phyloP scores from a whole-genome alignment of 2,329 filamentous ascomycete genomes.

The Xylaria sp. region DNA sequence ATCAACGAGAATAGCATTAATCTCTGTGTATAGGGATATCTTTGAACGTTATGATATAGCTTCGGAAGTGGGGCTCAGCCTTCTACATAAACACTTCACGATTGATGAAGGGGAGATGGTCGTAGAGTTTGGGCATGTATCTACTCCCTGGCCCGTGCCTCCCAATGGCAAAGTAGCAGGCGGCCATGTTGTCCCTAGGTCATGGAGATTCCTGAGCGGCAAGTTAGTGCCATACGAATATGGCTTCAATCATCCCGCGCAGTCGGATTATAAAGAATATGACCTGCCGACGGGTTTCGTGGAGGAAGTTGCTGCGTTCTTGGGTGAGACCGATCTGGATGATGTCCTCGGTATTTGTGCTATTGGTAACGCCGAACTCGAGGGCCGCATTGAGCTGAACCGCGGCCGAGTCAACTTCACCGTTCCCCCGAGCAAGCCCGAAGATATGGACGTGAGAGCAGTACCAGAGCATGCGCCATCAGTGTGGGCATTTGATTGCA shows the following conservation, averaged over 20 bases:
- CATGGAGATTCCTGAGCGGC: slow-evolving; percentile 26
- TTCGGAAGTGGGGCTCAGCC: slow-evolving; percentile 26
- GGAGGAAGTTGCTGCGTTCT: slow-evolving; percentile 25
- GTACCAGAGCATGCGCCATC: slow-evolving; percentile 31
- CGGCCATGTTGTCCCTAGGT: slow-evolving; percentile 30
- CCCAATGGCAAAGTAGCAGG: slow-evolving; percentile 28
- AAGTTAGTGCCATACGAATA: slow-evolving; percentile 28
- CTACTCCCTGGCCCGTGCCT: slow-evolving; percentile 32
- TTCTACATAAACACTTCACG: slow-evolving; percentile 32
- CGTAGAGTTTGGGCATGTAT: slow-evolving; percentile 31
- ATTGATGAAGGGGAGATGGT: slow-evolving; percentile 30
- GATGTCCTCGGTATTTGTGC: slow-evolving; percentile 31
- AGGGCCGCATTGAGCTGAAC: slow-evolving; percentile 32
- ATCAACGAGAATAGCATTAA: background rate
- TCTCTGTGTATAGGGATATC: slow-evolving; percentile 20
- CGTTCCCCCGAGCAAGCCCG: slow-evolving; percentile 30
- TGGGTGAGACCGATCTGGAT: slow-evolving; percentile 20
- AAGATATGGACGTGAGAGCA: slow-evolving; percentile 32
- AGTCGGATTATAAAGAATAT: slow-evolving; percentile 24
- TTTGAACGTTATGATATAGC: slow-evolving; percentile 31
- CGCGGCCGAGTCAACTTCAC: slow-evolving; percentile 31
- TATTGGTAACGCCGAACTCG: slow-evolving; percentile 25
- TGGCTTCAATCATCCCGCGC: slow-evolving; percentile 32
- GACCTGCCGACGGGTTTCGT: slow-evolving; percentile 23
- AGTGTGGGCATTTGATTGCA: slow-evolving; percentile 33